Percentiles rank a stretch among this genome's conserved stretches.
Evolutionary conservation across 2,329 filamentous ascomycete species (phyloP).

Genomic region (Cladophialophora psammophila): DNA sequence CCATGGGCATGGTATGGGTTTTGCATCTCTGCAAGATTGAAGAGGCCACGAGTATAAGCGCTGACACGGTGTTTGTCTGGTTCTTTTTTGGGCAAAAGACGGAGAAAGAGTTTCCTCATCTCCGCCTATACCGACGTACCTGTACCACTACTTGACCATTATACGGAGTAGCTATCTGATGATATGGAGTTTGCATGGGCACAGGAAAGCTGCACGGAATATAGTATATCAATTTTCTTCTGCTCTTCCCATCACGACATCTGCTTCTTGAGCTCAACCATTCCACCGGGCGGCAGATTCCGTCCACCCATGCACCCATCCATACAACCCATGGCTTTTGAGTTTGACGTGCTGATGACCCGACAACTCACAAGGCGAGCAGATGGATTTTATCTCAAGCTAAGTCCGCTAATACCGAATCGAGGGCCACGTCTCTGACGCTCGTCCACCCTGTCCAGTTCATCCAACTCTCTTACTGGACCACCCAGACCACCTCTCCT

Average conservation of each 20-base stretch:
- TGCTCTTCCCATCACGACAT: too few species aligned
- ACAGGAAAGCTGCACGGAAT: too few species aligned
- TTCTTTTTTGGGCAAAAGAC: not conserved
- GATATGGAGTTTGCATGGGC: not conserved
- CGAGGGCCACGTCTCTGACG: not conserved
- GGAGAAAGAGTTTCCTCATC: not conserved
- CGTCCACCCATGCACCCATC: too few species aligned
- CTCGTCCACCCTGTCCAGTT: not conserved
- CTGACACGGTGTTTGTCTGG: not conserved
- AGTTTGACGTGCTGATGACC: not conserved
- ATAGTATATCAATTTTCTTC: too few species aligned
- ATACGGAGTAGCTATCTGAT: not conserved
- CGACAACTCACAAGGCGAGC: not conserved
- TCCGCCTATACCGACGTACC: not conserved
- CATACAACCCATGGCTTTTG: not conserved
- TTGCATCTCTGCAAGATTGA: not conserved
- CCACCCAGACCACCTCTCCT: not conserved
- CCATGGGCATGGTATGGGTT: conserved; percentile 9
- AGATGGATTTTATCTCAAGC: conserved; percentile 29
- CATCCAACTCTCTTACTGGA: conserved; percentile 1
- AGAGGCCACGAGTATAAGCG: not conserved
- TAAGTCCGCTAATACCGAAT: conserved; percentile 28
- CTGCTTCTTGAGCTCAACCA: too few species aligned
- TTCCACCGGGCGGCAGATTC: too few species aligned
- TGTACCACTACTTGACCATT: conserved; percentile 5